Evolutionary conservation across 768 basidiomycete species (phyloP).

Genomic region (Candolleomyces aberdarensis): DNA sequence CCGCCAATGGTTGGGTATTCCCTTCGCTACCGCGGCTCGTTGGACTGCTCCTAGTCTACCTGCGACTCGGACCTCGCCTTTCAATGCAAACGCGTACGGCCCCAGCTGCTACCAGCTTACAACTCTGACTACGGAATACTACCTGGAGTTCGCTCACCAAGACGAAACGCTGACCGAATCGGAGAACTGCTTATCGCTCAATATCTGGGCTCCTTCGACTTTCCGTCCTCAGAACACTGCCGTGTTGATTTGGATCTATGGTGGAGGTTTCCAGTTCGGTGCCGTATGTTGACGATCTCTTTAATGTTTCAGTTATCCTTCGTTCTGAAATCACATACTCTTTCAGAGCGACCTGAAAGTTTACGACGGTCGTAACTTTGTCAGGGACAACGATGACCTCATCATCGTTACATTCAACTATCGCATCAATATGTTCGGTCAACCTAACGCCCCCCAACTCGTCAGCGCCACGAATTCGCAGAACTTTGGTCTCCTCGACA

Average conservation of each 20-base stretch:
- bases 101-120: conserved; percentile 28
- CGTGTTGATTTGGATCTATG: conserved; percentile 36
- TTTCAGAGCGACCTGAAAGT: conserved; percentile 24
- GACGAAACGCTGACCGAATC: conserved; percentile 26
- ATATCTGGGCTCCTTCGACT: conserved; percentile 35
- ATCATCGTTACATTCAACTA: conserved; percentile 37
- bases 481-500: conserved; percentile 38
- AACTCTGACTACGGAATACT: conserved; percentile 20
- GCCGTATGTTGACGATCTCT: conserved; percentile 21
- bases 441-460: conserved; percentile 37
- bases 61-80: conserved; percentile 12
- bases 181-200: conserved; percentile 35
- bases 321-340: not conserved
- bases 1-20: conserved; percentile 33
- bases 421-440: conserved; percentile 36
- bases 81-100: conserved; percentile 26
- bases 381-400: conserved; percentile 31
- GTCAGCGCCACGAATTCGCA: conserved; percentile 19
- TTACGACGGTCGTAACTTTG: conserved; percentile 29
- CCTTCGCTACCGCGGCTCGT: conserved; percentile 29
- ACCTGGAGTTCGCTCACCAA: conserved; percentile 21
- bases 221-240: conserved; percentile 31
- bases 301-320: too few relatives aligned
- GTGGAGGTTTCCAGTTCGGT: conserved; percentile 34
- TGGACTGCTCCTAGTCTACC: conserved; percentile 30